Percentiles rank a stretch among this genome's conserved stretches.
phyloP scores from a whole-genome alignment of 1,139 yeast genomes.

The Saccharomyces hybrid region DNA sequence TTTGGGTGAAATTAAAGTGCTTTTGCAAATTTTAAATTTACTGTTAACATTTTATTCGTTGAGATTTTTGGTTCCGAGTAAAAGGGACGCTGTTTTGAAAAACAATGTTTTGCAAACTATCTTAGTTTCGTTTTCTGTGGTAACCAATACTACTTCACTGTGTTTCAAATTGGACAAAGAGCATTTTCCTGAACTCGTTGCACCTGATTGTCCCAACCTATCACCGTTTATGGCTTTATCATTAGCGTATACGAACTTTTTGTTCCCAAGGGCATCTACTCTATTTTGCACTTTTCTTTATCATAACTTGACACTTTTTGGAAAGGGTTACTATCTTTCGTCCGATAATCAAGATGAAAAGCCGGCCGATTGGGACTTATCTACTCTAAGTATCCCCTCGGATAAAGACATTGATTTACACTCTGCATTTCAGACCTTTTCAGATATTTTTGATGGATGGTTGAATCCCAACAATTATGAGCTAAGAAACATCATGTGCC shows the following conservation, averaged over 20 bases:
- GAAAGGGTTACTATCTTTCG: conserved; percentile 9
- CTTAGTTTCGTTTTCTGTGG: conserved; percentile 4
- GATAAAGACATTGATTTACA: conserved; percentile 9
- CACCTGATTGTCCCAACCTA: neutral
- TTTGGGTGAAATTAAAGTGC: conserved; percentile 10
- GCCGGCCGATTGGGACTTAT: conserved; percentile 12
- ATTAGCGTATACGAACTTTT: neutral
- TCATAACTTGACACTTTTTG: conserved; percentile 17
- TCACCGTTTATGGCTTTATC: conserved; percentile 4
- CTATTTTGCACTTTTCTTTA: conserved; percentile 15
- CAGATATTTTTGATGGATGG: conserved; percentile 12
- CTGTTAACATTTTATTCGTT: neutral
- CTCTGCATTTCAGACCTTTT: conserved; percentile 11
- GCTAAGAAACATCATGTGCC: conserved; percentile 7
- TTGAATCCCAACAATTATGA: conserved; percentile 4
- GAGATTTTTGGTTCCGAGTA: neutral
- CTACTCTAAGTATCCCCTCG: conserved; percentile 8
- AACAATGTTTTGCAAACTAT: conserved; percentile 1
- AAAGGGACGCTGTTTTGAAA: neutral
- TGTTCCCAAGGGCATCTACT: conserved; percentile 10
- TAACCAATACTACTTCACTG: conserved; percentile 4
- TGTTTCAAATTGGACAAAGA: conserved; percentile 7
- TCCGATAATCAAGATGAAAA: neutral
- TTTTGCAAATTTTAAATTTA: conserved; percentile 2
- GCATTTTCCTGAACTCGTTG: neutral